Evolutionary conservation across 2,329 filamentous ascomycete genomes (phyloP).

Genomic region (Colletotrichum tropicale): DNA sequence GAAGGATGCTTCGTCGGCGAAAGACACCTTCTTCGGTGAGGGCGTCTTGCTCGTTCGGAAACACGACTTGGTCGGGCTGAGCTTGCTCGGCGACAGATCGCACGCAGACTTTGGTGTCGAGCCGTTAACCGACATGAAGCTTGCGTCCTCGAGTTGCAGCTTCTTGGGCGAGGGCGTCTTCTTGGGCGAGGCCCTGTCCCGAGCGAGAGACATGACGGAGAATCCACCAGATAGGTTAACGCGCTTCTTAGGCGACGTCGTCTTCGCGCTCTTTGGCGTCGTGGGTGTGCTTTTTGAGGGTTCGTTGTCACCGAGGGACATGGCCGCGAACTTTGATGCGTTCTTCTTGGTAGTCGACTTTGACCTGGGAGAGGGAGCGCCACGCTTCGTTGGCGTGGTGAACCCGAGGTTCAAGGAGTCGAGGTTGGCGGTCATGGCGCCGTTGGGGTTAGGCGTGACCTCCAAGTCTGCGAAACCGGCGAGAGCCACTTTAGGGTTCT

Average conservation of each 20-base stretch:
- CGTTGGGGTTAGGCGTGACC: neutral
- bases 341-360: slow-evolving; percentile 11
- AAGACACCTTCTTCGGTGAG: slow-evolving; percentile 12
- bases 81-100: neutral
- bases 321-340: neutral
- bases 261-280: neutral
- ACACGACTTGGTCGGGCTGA: neutral
- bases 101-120: neutral
- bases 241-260: neutral
- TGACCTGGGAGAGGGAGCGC: neutral
- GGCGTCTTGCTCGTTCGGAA: neutral
- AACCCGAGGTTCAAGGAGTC: neutral
- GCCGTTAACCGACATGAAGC: neutral
- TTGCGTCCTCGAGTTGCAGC: slow-evolving; percentile 1
- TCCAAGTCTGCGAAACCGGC: neutral
- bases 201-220: neutral
- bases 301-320: neutral
- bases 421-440: neutral
- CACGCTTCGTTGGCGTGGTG: slow-evolving; percentile 11
- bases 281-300: neutral
- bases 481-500: neutral
- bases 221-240: neutral
- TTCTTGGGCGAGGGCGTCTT: neutral
- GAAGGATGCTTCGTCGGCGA: slow-evolving; percentile 7
- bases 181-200: neutral